Conservation (phyloP, 2,329 filamentous ascomycete genomes). For the Phyllachora maydis region DNA sequence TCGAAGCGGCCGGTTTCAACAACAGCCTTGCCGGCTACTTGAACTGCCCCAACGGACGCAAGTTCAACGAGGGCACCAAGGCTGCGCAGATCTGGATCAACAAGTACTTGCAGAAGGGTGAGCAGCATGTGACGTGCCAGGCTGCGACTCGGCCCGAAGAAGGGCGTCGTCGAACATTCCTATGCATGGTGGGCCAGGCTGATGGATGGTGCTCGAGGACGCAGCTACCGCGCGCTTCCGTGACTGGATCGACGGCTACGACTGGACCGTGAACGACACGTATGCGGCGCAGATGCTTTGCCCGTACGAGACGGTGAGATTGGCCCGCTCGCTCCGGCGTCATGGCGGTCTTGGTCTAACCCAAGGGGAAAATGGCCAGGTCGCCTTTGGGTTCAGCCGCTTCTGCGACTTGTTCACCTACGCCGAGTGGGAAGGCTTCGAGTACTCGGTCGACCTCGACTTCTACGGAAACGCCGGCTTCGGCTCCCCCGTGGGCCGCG, state of each 20-base stretch:
- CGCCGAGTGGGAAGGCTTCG: conserved; percentile 52
- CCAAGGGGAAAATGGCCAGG: conserved; percentile 22
- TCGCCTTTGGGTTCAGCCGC: conserved; percentile 51
- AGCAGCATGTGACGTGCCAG: too few species aligned
- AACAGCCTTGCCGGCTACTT: conserved; percentile 50
- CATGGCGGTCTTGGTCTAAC: conserved; percentile 2
- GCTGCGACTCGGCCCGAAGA: too few species aligned
- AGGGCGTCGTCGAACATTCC: too few species aligned
- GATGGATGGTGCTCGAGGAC: neutral
- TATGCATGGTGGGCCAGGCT: neutral
- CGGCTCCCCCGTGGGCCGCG: conserved; percentile 44
- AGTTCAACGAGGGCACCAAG: conserved; percentile 26
- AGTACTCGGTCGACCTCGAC: conserved; percentile 46
- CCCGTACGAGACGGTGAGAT: conserved; percentile 53
- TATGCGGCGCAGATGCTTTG: conserved; percentile 54
- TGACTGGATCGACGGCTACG: conserved; percentile 29
- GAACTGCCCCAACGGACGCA: conserved; percentile 40
- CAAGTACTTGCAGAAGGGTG: conserved; percentile 41
- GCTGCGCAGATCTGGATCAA: conserved; percentile 37
- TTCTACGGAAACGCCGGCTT: conserved; percentile 44
- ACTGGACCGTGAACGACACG: conserved; percentile 42
- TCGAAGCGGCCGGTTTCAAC: conserved; percentile 43
- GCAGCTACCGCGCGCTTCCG: conserved; percentile 37
- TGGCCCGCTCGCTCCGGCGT: conserved; percentile 1
- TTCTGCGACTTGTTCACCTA: conserved; percentile 62